A percentile compares a stretch with the other conserved stretches of the same genome.
Conservation (phyloP, 2,329 filamentous ascomycete genomes). For the Aspergillus sp. region DNA sequence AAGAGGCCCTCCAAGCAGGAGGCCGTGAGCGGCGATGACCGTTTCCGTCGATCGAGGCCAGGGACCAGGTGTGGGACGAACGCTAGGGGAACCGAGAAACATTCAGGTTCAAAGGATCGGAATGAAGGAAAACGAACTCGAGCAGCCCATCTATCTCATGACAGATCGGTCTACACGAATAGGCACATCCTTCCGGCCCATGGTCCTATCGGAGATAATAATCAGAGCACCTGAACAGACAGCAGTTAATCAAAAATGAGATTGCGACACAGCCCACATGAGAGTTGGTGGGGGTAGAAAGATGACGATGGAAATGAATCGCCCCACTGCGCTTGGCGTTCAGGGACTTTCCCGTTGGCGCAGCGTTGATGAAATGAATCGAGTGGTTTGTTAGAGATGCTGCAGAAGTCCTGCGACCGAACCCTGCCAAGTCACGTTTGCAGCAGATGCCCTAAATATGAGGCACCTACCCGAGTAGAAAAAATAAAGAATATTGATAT, state of each 20-base stretch:
- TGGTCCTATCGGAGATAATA: background rate
- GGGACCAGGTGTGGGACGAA: background rate
- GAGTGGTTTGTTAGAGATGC: background rate
- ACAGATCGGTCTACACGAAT: background rate
- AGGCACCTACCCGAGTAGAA: no score
- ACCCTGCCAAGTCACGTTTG: no score
- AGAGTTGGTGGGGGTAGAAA: background rate
- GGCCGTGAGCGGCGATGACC: background rate
- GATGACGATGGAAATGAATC: background rate
- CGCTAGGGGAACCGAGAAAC: background rate
- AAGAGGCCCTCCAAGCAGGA: background rate
- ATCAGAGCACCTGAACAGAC: background rate
- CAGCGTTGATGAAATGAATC: background rate
- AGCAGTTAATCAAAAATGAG: background rate
- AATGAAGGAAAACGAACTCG: background rate
- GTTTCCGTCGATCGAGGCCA: background rate
- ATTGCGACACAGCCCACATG: slow-evolving; percentile 1
- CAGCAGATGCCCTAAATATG: no score
- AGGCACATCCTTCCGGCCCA: background rate
- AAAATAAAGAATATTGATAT: no score
- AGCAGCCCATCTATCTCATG: background rate
- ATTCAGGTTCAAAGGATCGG: background rate
- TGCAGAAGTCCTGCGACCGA: background rate
- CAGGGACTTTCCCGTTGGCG: slow-evolving; percentile 2
- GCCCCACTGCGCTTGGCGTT: slow-evolving; percentile 5